Evolutionary conservation across 345 rosid species (phyloP), one percentile per base, ranked within the genome.

Genomic region (Cardamine occulta): DNA sequence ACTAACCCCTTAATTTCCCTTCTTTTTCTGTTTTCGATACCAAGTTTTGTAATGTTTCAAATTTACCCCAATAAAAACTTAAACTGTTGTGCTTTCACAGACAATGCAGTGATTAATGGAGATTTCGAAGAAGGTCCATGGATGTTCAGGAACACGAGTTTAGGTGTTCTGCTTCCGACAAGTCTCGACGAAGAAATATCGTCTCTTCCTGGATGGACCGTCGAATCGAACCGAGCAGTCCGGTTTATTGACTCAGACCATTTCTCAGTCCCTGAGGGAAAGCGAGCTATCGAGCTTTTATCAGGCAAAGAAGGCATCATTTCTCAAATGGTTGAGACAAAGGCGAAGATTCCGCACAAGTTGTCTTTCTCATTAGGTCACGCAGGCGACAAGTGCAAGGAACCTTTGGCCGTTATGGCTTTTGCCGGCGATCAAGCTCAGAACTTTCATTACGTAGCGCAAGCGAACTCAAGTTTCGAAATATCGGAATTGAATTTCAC

Each of bases 261-360:
- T 76, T 93, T 70, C 79, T 66, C 91, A 0, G 96, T 93, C 19
- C 98, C 98, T 0, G 64, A 72, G 14, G 97, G 97, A n/a, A 93
- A 89, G 74, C 87, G 98, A 29, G 98, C 96, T 18, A 4, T 93
- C 0, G 98, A 93, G 80, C 83, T 93, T 66, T 70, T 93, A 14
- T 93, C 98, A 0, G 98, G 98, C 17, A 93, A 93, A 77, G 98
- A 93, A 85, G 98, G 98, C 56, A 91, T 93, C 17, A 85, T 93
- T 11, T 89, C 98, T 8, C 98, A 93, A 57, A 93, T 89, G 94
- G 93, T 93, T 1, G 94, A 88, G 78, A 93, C 98, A 37, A 82
- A 75, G 18, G 63, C 87, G 0, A 71, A 87, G 67, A 79, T 80
- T 73, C 80, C 78, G 3, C 91, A 93, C 82, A 79, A 51, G 21